Evolutionary conservation across 2,329 filamentous ascomycete genomes (phyloP), one percentile per base, ranked within the genome.

Genomic region (Ophiocordyceps camponoti-saundersi): DNA sequence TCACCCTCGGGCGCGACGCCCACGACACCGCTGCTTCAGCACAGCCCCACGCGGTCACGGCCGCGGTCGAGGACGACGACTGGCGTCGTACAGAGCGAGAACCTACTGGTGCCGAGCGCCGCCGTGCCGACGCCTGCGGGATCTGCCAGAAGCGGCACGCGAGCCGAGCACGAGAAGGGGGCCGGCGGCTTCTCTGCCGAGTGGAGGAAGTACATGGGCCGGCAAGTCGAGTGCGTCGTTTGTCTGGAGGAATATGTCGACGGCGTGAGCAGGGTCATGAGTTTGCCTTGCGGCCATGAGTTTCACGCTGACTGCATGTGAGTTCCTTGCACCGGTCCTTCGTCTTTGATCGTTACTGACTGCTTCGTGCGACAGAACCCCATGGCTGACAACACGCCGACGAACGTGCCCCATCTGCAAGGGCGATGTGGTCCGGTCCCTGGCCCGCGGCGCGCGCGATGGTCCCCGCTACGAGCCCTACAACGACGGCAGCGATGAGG

Each of bases 341-440:
- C 7, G 22, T 20, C 20, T 20, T 11, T 22, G 20, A 12, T 26
- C 23, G 8, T 26, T 6, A 39, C 36, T 39, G n/a, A 39, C 36
- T 5, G 36, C 6, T 6, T 39, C 36, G 10, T n/a, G 18, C 10
- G 16, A 21, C 52, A 95, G 88, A 59, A 96, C 92, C 5, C 92
- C 92, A 2, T 98, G 92, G 92, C 71, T 98, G 46, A 95, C 90
- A 0, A 96, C 89, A 16, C 81, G 90, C 44, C 83, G 92, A 52
- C 82, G 92, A 52, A 98, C 92, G n/a, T 98, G 92, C 57, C 92
- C 92, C 1, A 96, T 98, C 50, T 98, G 92, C 69, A 98, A 98
- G 68, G 88, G 89, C 44, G 92, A 98, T 59, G 92, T 98, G 34
- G 90, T 98, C 16, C 70, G 75, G 29, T 80, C 76, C 10, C 63